These are phyloP conservation scores for Agaricus subrufescens DNA, from an alignment of 768 basidiomycete species.

Conservation along the genomic window DNA sequence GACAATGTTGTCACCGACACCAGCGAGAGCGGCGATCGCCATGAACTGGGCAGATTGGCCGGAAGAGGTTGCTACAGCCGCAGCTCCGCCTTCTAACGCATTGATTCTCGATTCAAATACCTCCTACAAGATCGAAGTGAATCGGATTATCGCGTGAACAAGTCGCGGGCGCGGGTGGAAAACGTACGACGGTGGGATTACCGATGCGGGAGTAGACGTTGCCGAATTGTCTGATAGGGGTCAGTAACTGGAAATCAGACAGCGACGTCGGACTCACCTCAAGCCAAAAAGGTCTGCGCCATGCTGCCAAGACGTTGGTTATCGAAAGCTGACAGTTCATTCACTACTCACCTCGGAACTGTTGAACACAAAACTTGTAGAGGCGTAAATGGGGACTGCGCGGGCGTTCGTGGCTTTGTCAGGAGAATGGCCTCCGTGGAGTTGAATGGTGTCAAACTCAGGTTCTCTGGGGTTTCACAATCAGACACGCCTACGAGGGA, in stretches of 20 bases:
- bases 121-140: slow-evolving; percentile 34
- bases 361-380: slow-evolving; percentile 72
- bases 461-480: slow-evolving; percentile 35
- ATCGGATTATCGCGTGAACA: background rate
- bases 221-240: slow-evolving; percentile 38
- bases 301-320: slow-evolving; percentile 37
- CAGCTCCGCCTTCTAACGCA: slow-evolving; percentile 74
- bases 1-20: slow-evolving; percentile 74
- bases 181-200: slow-evolving; percentile 59
- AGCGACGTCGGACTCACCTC: slow-evolving; percentile 25
- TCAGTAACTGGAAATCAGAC: background rate
- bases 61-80: slow-evolving; percentile 69
- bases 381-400: slow-evolving; percentile 74
- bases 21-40: slow-evolving; percentile 56
- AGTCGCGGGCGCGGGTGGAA: background rate
- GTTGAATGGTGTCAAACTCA: slow-evolving; percentile 76
- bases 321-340: background rate
- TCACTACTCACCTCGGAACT: slow-evolving; percentile 47
- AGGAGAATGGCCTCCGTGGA: slow-evolving; percentile 69
- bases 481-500: background rate
- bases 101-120: slow-evolving; percentile 79
- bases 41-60: slow-evolving; percentile 80
- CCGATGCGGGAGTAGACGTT: slow-evolving; percentile 66
- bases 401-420: slow-evolving; percentile 67
- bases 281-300: slow-evolving; percentile 69